These are phyloP conservation scores for Collybiopsis confluens DNA, from an alignment of 768 basidiomycete genomes.

Conservation along the genomic window DNA sequence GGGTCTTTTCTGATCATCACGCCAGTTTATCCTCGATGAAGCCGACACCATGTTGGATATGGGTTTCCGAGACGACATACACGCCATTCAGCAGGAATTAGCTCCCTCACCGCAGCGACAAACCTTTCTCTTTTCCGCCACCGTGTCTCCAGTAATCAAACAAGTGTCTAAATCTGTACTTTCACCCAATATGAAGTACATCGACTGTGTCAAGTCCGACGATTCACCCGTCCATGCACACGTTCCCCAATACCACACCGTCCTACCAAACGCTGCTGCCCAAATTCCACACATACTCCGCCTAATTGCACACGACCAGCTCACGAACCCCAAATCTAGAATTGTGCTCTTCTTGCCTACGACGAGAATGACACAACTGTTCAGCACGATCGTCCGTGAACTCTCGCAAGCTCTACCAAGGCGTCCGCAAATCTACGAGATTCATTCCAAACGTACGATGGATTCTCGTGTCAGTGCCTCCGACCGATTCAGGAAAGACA, in stretches of 20 bases:
- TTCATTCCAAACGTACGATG: constrained; percentile 76
- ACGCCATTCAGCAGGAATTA: constrained; percentile 62
- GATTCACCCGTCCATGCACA: constrained; percentile 65
- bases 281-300: constrained; percentile 78
- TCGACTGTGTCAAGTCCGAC: constrained; percentile 66
- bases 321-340: constrained; percentile 68
- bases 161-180: constrained; percentile 64
- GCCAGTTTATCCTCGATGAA: constrained; percentile 85
- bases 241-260: constrained; percentile 79
- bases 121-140: constrained; percentile 90
- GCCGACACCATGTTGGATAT: constrained; percentile 88
- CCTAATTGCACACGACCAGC: constrained; percentile 85
- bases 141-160: constrained; percentile 67
- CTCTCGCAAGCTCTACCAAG: constrained; percentile 45
- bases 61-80: constrained; percentile 88
- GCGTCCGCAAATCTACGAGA: constrained; percentile 65
- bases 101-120: constrained; percentile 66
- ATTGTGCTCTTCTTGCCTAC: constrained; percentile 82
- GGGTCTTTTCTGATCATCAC: constrained; percentile 7
- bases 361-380: constrained; percentile 79
- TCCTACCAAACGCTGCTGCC: constrained; percentile 57
- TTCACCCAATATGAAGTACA: constrained; percentile 56
- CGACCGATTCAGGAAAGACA: constrained; percentile 55
- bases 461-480: constrained; percentile 52
- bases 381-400: constrained; percentile 55